Evolutionary conservation across 352 stramenopile genomes (phyloP).

Genomic region (Globisporangium radiosum): DNA sequence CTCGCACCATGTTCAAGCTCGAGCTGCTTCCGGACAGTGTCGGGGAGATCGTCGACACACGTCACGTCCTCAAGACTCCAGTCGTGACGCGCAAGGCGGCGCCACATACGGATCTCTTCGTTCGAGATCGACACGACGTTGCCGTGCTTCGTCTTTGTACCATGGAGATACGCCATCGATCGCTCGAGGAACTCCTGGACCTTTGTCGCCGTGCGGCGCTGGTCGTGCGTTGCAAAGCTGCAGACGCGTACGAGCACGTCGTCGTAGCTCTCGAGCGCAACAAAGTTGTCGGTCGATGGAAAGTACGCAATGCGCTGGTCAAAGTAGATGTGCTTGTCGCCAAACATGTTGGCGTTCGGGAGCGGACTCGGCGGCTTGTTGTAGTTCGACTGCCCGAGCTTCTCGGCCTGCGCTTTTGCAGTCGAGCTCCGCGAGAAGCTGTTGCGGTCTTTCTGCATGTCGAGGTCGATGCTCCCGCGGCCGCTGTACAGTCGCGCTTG

Average conservation of each 20-base stretch:
- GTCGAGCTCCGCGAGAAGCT: conserved; percentile 56
- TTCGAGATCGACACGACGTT: conserved; percentile 75
- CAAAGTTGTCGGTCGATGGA: conserved; percentile 27
- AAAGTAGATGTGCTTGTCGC: conserved; percentile 21
- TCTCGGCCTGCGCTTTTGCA: conserved; percentile 36
- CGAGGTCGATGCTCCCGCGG: conserved; percentile 43
- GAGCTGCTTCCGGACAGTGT: background rate
- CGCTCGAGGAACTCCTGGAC: conserved; percentile 76
- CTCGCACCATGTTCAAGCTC: background rate
- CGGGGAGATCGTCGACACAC: conserved; percentile 11
- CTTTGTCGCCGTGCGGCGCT: conserved; percentile 61
- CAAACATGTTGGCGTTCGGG: conserved; percentile 18
- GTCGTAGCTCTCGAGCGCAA: conserved; percentile 66
- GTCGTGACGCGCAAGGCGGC: conserved; percentile 56
- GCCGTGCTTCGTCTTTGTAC: conserved; percentile 57
- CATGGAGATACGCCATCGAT: conserved; percentile 61
- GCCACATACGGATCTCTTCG: conserved; percentile 79
- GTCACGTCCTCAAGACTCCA: conserved; percentile 56
- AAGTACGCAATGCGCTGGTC: conserved; percentile 17
- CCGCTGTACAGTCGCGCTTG: conserved; percentile 54
- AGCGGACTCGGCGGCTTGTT: conserved; percentile 14
- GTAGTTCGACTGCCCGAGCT: conserved; percentile 20
- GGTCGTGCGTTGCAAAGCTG: conserved; percentile 55
- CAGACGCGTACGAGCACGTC: conserved; percentile 71
- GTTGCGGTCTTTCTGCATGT: conserved; percentile 55